Evolutionary conservation across 129 eudicot genomes (phyloP).

Genomic region (Scalesia atractyloides): DNA sequence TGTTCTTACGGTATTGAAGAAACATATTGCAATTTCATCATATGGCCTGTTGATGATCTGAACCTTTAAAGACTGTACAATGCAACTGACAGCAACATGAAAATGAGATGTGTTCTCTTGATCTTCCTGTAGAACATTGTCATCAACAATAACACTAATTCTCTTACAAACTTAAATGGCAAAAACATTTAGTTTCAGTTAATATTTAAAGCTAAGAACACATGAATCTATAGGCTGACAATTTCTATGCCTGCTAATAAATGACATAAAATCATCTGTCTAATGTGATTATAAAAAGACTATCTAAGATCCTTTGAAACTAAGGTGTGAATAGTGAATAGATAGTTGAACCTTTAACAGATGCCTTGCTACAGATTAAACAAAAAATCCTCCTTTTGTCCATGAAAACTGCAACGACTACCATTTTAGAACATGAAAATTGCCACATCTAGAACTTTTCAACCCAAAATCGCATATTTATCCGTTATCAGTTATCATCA

Average conservation of each 20-base stretch:
- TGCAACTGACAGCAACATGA: slow-evolving; percentile 71
- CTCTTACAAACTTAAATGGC: background rate
- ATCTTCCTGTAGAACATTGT: slow-evolving; percentile 55
- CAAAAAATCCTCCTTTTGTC: background rate
- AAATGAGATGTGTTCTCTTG: slow-evolving; percentile 61
- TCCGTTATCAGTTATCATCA: background rate
- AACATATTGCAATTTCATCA: slow-evolving; percentile 91
- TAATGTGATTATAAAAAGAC: background rate
- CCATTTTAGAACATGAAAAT: background rate
- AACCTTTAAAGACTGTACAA: slow-evolving; percentile 69
- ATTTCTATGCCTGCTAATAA: background rate
- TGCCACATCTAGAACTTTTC: background rate
- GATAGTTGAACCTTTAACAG: background rate
- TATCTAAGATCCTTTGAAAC: background rate
- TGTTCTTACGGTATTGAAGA: slow-evolving; percentile 87
- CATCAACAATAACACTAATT: slow-evolving; percentile 21
- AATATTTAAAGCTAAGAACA: background rate
- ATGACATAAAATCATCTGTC: background rate
- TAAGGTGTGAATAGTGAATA: background rate
- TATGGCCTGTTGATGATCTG: slow-evolving; percentile 92
- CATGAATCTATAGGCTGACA: background rate
- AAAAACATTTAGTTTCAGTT: background rate
- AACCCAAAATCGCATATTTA: background rate
- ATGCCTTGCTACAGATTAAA: background rate
- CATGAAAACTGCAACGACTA: background rate